phyloP scores from a whole-genome alignment of 306 rosid genomes.

The Cucurbita moschata region DNA sequence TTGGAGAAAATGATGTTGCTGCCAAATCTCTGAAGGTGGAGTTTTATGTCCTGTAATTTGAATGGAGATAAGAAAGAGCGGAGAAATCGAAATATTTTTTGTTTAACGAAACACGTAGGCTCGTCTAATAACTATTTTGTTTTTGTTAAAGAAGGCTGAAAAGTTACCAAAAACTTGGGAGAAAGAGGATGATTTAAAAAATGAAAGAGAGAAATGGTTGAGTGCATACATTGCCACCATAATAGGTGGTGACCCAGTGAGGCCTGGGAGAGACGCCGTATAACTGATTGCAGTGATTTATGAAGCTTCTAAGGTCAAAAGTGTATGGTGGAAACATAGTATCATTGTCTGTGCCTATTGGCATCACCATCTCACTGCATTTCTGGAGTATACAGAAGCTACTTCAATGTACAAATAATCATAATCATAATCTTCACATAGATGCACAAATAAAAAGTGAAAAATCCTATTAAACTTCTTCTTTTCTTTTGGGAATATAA shows the following conservation, averaged over 20 bases:
- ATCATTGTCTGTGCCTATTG: constrained; percentile 2
- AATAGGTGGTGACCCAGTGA: constrained; percentile 48
- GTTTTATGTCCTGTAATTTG: constrained; percentile 32
- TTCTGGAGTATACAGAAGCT: constrained; percentile 17
- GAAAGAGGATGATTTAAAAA: background rate
- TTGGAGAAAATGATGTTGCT: constrained; percentile 70
- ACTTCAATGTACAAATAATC: background rate
- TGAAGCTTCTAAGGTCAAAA: constrained; percentile 9
- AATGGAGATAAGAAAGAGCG: background rate
- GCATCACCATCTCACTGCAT: constrained; percentile 38
- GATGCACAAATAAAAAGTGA: background rate
- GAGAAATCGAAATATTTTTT: background rate
- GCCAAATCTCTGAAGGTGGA: constrained; percentile 35
- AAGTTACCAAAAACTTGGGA: background rate
- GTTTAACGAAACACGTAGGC: no score
- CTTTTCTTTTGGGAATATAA: background rate
- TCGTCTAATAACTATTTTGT: background rate
- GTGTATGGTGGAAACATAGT: constrained; percentile 29
- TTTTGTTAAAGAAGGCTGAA: background rate
- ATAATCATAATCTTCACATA: background rate
- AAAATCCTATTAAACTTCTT: background rate
- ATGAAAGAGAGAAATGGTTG: background rate
- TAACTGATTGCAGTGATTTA: constrained; percentile 5
- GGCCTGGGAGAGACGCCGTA: constrained; percentile 50
- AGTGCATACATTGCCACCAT: constrained; percentile 50